A percentile compares a stretch with the other conserved stretches of the same genome.
Evolutionary conservation across 2,329 filamentous ascomycete genomes (phyloP).

Genomic region (Elsinoe perseae): DNA sequence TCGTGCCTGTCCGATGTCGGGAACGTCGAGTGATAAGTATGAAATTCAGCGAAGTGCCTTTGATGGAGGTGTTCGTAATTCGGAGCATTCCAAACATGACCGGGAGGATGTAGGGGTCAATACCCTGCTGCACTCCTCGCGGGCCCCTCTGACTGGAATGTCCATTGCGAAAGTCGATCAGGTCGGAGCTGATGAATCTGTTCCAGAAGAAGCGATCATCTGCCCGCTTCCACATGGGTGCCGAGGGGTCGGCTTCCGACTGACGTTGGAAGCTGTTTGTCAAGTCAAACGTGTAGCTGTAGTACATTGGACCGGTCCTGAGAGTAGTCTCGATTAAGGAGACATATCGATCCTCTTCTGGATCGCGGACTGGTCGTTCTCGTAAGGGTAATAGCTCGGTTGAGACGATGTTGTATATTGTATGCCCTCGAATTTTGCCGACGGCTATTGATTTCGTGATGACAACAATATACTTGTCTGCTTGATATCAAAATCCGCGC

Average conservation of each 20-base stretch:
- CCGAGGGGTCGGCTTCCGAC: constrained; percentile 61
- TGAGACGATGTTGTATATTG: constrained; percentile 85
- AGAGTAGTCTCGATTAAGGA: constrained; percentile 72
- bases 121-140: constrained; percentile 61
- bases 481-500: constrained; percentile 25
- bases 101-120: constrained; percentile 88
- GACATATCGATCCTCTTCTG: constrained; percentile 90
- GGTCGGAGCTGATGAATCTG: constrained; percentile 78
- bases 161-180: constrained; percentile 77
- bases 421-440: constrained; percentile 87
- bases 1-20: constrained; percentile 77
- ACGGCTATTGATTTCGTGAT: constrained; percentile 91
- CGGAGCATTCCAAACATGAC: constrained; percentile 95
- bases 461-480: constrained; percentile 93
- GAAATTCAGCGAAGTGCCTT: constrained; percentile 74
- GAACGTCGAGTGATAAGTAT: constrained; percentile 83
- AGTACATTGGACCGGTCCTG: constrained; percentile 85
- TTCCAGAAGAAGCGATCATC: constrained; percentile 99
- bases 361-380: constrained; percentile 82
- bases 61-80: constrained; percentile 79
- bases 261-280: constrained; percentile 97
- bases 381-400: constrained; percentile 92
- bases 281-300: constrained; percentile 93
- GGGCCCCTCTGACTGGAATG: constrained; percentile 52
- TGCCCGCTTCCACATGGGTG: constrained; percentile 80